These are phyloP conservation scores for Cystofilobasidium capitatum DNA, from an alignment of 768 basidiomycete genomes.

Conservation along the genomic window DNA sequence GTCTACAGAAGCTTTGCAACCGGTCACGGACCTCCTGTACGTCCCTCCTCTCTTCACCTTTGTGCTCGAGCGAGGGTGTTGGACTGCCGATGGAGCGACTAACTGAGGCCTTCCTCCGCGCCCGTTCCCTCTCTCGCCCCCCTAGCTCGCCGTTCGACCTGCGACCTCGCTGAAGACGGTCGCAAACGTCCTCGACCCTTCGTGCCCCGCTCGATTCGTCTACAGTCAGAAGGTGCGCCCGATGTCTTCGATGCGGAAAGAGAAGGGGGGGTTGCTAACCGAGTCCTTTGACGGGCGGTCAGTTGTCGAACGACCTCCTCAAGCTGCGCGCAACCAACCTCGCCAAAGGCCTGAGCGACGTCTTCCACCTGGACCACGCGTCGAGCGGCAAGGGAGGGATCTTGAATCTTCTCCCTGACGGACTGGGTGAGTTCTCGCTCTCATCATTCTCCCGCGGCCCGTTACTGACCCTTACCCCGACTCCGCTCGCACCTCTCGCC, in stretches of 20 bases:
- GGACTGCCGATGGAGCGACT: not conserved
- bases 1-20: constrained; percentile 83
- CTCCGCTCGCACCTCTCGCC: constrained; percentile 24
- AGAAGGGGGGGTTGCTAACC: not conserved
- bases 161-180: constrained; percentile 35
- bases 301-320: constrained; percentile 67
- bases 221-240: constrained; percentile 28
- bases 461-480: not conserved
- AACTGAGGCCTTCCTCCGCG: not conserved
- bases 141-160: constrained; percentile 35
- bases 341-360: constrained; percentile 58
- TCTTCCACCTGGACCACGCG: constrained; percentile 48
- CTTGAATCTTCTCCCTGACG: constrained; percentile 66
- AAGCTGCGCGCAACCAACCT: constrained; percentile 62
- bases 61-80: not conserved
- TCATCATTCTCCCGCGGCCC: not conserved
- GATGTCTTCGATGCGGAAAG: too few species aligned
- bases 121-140: not conserved
- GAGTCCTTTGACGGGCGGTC: not conserved
- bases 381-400: constrained; percentile 47
- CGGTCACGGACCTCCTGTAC: constrained; percentile 52
- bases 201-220: constrained; percentile 28
- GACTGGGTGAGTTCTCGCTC: constrained; percentile 51
- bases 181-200: constrained; percentile 28
- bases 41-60: constrained; percentile 5